Base-by-base conservation (phyloP, 345 rosid genomes). In the Camelina neglecta region DNA sequence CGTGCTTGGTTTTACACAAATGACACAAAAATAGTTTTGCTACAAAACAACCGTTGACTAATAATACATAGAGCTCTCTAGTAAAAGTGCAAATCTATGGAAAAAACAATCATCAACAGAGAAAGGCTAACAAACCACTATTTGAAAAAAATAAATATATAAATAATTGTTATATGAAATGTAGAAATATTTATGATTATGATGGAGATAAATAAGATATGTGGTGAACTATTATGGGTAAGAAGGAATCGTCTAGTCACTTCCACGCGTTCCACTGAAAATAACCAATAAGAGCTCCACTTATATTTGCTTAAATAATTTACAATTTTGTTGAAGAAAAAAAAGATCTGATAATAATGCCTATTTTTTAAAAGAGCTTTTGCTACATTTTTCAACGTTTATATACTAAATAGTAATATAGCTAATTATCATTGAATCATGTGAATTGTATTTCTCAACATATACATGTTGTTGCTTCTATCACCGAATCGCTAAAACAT, bases 211-310 rank as follows among this genome's bases (percentile, higher is more conserved):
- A n/a, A 26, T 26, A 16, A 26, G 10, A 55, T 55, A 12, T 12
- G n/a, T 55, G 16, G 36, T 55, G 60, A 24, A 26, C 36, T 55
- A 26, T 55, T 26, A 26, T 55, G 60, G 10, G 36, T 26, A 24
- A 24, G 59, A 55, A 3, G 10, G 33, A 55, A 55, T 55, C 36
- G 13, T 55, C 60, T 55, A 55, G 60, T 55, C 59, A 55, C 9
- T 10, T 24, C 59, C 36, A 55, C 59, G 59, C 36, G 8, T 12
- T 24, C 59, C 59, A 55, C 36, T 55, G 33, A 54, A 55, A 55
- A 26, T 48, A 55, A 26, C 15, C 59, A 24, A 12, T 24, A 55
- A 6, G 36, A 12, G 9, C 10, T 54, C 8, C n/a, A 56, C 38
- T 26, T 29, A 13, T 29, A 29, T 57, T 57, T 57, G 61, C 41